phyloP scores from a whole-genome alignment of 2,329 filamentous ascomycete species.

The Incumbomyces delicatus region DNA sequence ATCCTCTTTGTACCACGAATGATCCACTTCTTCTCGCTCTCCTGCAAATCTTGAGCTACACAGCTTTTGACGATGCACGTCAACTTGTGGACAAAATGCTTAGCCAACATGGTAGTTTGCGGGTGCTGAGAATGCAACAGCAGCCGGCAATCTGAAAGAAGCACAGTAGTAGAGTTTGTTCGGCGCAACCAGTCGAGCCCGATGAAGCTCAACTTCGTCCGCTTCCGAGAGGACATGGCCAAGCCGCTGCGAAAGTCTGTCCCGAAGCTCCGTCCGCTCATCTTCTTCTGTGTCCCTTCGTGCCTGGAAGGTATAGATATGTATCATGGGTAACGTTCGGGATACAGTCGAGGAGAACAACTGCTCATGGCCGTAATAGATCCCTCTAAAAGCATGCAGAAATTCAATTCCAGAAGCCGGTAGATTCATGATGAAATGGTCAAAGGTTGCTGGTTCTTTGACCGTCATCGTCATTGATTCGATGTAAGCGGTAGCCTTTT shows the following conservation, averaged over 20 bases:
- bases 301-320: constrained; percentile 88
- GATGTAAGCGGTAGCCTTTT: constrained; percentile 16
- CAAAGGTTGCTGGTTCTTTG: constrained; percentile 60
- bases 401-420: constrained; percentile 84
- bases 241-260: constrained; percentile 54
- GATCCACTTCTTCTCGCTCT: too few species aligned
- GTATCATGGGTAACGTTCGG: constrained; percentile 64
- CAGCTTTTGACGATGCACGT: too few species aligned
- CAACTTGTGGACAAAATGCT: too few species aligned
- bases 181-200: constrained; percentile 80
- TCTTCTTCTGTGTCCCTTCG: constrained; percentile 54
- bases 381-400: constrained; percentile 62
- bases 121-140: constrained; percentile 59
- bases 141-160: constrained; percentile 71
- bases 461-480: constrained; percentile 24
- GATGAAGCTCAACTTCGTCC: constrained; percentile 44
- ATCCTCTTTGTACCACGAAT: too few species aligned
- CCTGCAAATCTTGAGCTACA: too few species aligned
- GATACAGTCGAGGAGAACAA: constrained; percentile 54
- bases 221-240: constrained; percentile 39
- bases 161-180: constrained; percentile 97
- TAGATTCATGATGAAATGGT: constrained; percentile 98
- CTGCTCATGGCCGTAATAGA: constrained; percentile 62
- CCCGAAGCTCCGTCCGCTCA: constrained; percentile 50
- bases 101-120: too few species aligned